A percentile compares a stretch with the other conserved stretches of the same genome.
Evolutionary conservation across 306 rosid genomes (phyloP).

Genomic region (Elaeagnus macrophylla): DNA sequence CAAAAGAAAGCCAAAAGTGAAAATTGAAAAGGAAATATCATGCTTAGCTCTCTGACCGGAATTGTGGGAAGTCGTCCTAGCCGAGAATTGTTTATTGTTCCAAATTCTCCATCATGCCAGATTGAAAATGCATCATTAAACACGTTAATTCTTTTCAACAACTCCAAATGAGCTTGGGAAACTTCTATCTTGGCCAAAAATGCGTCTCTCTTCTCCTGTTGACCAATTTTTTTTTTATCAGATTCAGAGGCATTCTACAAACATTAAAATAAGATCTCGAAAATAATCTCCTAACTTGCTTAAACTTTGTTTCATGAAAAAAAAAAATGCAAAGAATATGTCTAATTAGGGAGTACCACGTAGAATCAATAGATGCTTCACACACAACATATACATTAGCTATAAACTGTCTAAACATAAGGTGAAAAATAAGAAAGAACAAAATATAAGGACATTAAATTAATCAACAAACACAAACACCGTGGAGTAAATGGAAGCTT

Average conservation of each 20-base stretch:
- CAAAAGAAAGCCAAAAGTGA: too few species aligned
- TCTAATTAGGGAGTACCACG: too few species aligned
- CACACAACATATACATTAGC: too few species aligned
- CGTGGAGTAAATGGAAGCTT: too few species aligned
- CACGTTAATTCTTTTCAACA: slow-evolving; percentile 83
- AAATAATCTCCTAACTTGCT: slow-evolving; percentile 8
- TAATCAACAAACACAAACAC: too few species aligned
- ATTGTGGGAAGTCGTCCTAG: slow-evolving; percentile 96
- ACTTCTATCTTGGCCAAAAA: slow-evolving; percentile 88
- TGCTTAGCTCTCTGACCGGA: slow-evolving; percentile 48
- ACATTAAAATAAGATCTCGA: not conserved
- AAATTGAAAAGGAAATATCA: slow-evolving; percentile 14
- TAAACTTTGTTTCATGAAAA: slow-evolving; percentile 10
- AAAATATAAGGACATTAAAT: too few species aligned
- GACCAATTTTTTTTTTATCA: slow-evolving; percentile 18
- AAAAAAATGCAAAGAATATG: not conserved
- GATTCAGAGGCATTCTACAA: not conserved
- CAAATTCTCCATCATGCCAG: slow-evolving; percentile 93
- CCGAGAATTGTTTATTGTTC: slow-evolving; percentile 92
- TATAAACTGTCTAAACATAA: too few species aligned
- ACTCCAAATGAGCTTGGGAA: slow-evolving; percentile 92
- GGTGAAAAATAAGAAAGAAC: not conserved
- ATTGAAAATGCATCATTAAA: slow-evolving; percentile 95
- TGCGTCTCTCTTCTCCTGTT: slow-evolving; percentile 97
- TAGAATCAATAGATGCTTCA: too few species aligned